These are phyloP conservation scores for Cryptococcus floricola DNA, from an alignment of 1,284 basidiomycete genomes.

Conservation along the genomic window DNA sequence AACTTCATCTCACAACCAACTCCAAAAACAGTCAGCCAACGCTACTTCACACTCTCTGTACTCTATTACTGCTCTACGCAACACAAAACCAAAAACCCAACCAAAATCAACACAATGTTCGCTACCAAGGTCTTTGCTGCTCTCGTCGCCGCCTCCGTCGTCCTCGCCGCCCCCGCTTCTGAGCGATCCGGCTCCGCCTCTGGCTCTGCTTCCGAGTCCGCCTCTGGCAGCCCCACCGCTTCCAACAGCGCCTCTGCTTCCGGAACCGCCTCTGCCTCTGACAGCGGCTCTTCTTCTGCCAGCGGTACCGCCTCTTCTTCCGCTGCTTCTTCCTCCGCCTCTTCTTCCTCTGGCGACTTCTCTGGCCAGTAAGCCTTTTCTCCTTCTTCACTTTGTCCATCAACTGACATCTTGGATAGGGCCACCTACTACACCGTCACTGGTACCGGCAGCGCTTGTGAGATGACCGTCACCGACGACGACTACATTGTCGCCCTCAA, in stretches of 20 bases:
- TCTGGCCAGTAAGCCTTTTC: constrained; percentile 15
- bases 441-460: constrained; percentile 34
- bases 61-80: not conserved
- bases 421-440: constrained; percentile 38
- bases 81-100: not conserved
- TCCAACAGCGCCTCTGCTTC: too few relatives aligned
- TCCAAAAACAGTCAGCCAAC: too few relatives aligned
- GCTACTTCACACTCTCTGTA: too few relatives aligned
- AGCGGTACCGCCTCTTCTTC: constrained; percentile 4
- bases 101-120: constrained; percentile 11
- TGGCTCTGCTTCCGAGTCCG: too few relatives aligned
- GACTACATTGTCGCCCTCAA: constrained; percentile 42
- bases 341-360: constrained; percentile 1
- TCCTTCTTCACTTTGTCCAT: not conserved
- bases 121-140: constrained; percentile 21
- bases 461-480: constrained; percentile 28
- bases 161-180: constrained; percentile 8
- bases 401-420: not conserved
- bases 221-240: too few relatives aligned
- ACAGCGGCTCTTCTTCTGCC: constrained; percentile 14
- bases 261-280: too few relatives aligned
- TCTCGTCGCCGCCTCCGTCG: constrained; percentile 21
- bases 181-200: too few relatives aligned
- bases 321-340: too few relatives aligned
- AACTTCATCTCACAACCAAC: too few relatives aligned